Evolutionary conservation across 495 filamentous ascomycete genomes (phyloP).

Genomic region (Talaromyces borbonicus): DNA sequence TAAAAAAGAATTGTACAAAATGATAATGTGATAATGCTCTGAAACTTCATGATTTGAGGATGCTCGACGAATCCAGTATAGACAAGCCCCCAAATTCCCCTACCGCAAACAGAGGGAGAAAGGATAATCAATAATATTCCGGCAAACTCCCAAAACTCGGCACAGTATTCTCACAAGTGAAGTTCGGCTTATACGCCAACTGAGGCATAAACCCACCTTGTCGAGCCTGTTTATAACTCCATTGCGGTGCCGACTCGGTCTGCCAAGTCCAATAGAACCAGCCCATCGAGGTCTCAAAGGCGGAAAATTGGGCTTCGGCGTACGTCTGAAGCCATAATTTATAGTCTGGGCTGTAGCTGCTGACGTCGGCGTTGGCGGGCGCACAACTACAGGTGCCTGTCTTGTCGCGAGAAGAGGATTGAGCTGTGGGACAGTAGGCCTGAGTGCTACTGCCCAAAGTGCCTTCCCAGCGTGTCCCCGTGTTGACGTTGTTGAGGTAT

Average conservation of each 20-base stretch:
- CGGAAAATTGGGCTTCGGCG: slow-evolving; percentile 89
- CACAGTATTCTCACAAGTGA: slow-evolving; percentile 59
- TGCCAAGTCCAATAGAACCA: slow-evolving; percentile 99
- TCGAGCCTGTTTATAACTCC: slow-evolving; percentile 86
- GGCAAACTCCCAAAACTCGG: slow-evolving; percentile 59
- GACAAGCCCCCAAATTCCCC: too few species aligned
- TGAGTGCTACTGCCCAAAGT: slow-evolving; percentile 45
- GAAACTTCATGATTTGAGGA: too few species aligned
- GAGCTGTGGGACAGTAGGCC: slow-evolving; percentile 59
- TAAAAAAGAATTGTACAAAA: background rate
- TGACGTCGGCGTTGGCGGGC: slow-evolving; percentile 61
- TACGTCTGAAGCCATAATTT: slow-evolving; percentile 82
- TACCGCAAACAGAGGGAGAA: too few species aligned
- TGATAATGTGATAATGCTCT: too few species aligned
- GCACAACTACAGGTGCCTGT: slow-evolving; percentile 54
- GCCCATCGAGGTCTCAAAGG: slow-evolving; percentile 83
- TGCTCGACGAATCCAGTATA: too few species aligned
- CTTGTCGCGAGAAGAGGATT: slow-evolving; percentile 23
- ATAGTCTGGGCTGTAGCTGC: slow-evolving; percentile 60
- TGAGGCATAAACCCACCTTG: slow-evolving; percentile 72
- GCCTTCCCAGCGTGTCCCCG: slow-evolving; percentile 86
- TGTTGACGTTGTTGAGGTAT: slow-evolving; percentile 82
- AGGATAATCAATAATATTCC: slow-evolving; percentile 70
- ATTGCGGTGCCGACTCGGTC: slow-evolving; percentile 72
- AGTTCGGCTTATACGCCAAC: slow-evolving; percentile 65